phyloP scores from a whole-genome alignment of 2,329 filamentous ascomycete species.

The Penicillium sp. region DNA sequence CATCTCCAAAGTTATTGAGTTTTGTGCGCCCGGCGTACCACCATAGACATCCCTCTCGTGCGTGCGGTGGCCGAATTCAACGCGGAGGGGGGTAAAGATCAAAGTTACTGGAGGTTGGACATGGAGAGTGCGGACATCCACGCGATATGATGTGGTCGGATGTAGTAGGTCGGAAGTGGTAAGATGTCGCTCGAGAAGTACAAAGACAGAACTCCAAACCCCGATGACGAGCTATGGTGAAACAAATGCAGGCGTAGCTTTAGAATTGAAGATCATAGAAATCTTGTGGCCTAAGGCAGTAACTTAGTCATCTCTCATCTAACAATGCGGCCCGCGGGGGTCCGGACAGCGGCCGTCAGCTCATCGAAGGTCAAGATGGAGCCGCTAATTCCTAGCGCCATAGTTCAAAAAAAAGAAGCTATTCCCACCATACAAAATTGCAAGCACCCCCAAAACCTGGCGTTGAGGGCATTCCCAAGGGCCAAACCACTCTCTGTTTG shows the following conservation, averaged over 20 bases:
- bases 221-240: background rate
- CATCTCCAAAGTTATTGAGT: constrained; percentile 24
- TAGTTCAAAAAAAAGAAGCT: no score
- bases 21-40: background rate
- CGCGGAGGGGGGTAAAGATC: constrained; percentile 4
- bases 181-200: background rate
- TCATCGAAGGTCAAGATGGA: no score
- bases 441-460: no score
- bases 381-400: no score
- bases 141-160: background rate
- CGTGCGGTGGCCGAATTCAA: background rate
- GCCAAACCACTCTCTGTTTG: no score
- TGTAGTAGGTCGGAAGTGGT: background rate
- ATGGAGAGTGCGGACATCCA: constrained; percentile 24
- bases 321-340: no score
- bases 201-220: background rate
- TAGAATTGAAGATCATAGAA: background rate
- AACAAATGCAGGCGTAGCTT: background rate
- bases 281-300: background rate
- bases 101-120: constrained; percentile 14
- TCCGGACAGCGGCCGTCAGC: no score
- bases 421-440: no score
- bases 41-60: constrained; percentile 20
- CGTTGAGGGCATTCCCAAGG: no score
- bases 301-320: constrained; percentile 7